Evolutionary conservation across 768 basidiomycete genomes (phyloP).

Genomic region (Leccinum boreale): DNA sequence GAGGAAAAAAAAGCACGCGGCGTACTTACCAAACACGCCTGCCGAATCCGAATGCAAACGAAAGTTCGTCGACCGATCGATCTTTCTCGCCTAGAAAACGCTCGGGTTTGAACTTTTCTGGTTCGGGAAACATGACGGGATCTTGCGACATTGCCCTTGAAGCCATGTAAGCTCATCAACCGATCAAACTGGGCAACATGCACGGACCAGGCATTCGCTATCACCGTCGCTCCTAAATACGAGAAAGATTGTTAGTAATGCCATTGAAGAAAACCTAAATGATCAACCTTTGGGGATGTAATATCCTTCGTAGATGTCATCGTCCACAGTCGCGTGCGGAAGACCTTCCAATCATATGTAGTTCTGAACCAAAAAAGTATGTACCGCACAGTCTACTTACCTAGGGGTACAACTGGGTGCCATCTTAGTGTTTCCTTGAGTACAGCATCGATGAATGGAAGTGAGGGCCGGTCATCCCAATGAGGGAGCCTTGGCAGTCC

Average conservation of each 20-base stretch:
- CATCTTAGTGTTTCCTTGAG: constrained; percentile 26
- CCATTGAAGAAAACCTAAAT: not conserved
- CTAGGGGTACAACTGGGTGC: constrained; percentile 15
- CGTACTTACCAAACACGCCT: constrained; percentile 32
- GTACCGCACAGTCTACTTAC: constrained; percentile 1
- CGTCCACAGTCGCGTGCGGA: constrained; percentile 34
- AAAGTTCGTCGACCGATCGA: constrained; percentile 7
- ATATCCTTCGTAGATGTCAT: constrained; percentile 43
- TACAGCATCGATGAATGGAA: constrained; percentile 22
- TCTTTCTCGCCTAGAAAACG: constrained; percentile 25
- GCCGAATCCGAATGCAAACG: constrained; percentile 38
- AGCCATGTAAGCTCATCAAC: not conserved
- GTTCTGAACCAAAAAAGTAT: not conserved
- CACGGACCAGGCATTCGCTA: constrained; percentile 20
- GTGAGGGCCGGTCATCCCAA: constrained; percentile 17
- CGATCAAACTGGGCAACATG: not conserved
- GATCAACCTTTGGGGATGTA: constrained; percentile 49
- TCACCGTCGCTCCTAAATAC: constrained; percentile 16
- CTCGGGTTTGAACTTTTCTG: constrained; percentile 37
- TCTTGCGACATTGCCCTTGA: constrained; percentile 36
- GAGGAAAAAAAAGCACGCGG: not conserved
- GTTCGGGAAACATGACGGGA: constrained; percentile 36
- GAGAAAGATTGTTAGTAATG: not conserved
- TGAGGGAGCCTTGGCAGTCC: constrained; percentile 18
- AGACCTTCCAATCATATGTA: constrained; percentile 17